Evolutionary conservation across 2,329 filamentous ascomycete genomes (phyloP).

Genomic region (Talaromyces islandicus): DNA sequence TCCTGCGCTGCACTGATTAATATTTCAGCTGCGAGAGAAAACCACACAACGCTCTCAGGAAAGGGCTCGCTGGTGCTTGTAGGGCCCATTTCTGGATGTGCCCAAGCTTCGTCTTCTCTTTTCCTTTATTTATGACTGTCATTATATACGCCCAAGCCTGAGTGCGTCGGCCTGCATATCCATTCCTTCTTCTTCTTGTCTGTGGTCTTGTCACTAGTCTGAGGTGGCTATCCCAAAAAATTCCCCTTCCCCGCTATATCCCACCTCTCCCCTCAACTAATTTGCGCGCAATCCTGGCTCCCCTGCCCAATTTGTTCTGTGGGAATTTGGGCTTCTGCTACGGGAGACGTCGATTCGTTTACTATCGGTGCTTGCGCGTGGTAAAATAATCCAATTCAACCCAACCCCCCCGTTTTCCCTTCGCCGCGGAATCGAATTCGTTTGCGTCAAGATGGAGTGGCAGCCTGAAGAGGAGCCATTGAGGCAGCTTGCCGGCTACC

Average conservation of each 20-base stretch:
- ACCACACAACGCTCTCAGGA: neutral
- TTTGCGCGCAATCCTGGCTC: constrained; percentile 1
- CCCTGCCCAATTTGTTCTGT: neutral
- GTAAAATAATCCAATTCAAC: neutral
- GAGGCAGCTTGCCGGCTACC: constrained; percentile 78
- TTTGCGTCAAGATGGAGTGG: constrained; percentile 67
- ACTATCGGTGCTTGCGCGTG: neutral
- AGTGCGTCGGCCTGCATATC: neutral
- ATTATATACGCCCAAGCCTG: neutral
- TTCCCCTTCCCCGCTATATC: constrained; percentile 8
- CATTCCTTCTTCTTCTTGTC: neutral
- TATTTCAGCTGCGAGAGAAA: neutral
- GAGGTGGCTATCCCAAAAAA: constrained; percentile 4
- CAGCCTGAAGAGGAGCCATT: constrained; percentile 83
- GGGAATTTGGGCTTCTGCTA: neutral
- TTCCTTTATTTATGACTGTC: neutral
- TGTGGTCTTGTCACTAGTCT: neutral
- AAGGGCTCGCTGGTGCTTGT: neutral
- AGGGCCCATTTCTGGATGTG: neutral
- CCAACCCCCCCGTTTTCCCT: neutral
- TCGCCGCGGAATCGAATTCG: constrained; percentile 3
- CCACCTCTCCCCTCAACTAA: neutral
- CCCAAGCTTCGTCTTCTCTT: neutral
- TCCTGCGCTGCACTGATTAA: neutral
- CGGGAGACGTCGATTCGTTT: neutral